Evolutionary conservation across 1,284 basidiomycete genomes (phyloP).

Genomic region (Neolentinus lepideus): DNA sequence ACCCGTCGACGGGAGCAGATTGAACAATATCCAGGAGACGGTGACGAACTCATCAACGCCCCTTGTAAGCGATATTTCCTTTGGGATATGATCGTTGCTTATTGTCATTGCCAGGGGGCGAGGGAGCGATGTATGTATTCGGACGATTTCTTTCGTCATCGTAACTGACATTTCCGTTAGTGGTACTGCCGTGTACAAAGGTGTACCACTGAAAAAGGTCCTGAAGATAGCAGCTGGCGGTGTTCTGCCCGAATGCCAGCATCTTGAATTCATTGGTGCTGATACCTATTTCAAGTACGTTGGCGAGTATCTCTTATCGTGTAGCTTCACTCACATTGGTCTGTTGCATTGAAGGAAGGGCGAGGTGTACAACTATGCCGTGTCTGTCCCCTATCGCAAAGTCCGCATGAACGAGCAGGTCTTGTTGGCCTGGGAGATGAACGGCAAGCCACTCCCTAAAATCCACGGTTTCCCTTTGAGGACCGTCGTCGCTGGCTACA

Average conservation of each 20-base stretch:
- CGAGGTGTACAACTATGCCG: conserved; percentile 45
- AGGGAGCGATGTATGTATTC: conserved; percentile 43
- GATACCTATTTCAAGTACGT: conserved; percentile 53
- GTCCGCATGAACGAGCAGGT: conserved; percentile 43
- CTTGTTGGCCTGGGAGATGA: conserved; percentile 55
- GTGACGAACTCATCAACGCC: conserved; percentile 48
- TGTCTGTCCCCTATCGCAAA: conserved; percentile 47
- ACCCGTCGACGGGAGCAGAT: conserved; percentile 50
- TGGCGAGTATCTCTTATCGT: not conserved
- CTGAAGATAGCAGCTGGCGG: conserved; percentile 47
- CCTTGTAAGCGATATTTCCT: conserved; percentile 5
- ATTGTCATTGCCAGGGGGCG: conserved; percentile 33
- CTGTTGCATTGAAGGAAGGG: conserved; percentile 28
- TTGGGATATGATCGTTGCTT: conserved; percentile 5
- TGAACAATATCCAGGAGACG: conserved; percentile 46
- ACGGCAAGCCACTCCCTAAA: conserved; percentile 43
- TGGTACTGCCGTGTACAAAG: conserved; percentile 23
- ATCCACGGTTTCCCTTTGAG: conserved; percentile 51
- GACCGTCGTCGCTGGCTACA: conserved; percentile 47
- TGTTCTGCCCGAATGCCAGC: conserved; percentile 37
- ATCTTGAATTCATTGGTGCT: conserved; percentile 50
- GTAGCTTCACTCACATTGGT: not conserved
- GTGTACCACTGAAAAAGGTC: conserved; percentile 46
- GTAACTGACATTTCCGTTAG: not conserved
- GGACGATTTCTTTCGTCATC: not conserved